Evolutionary conservation across 106 monocot species (phyloP), one percentile per base, ranked within the genome.

Genomic region (Platanthera guangdongensis): DNA sequence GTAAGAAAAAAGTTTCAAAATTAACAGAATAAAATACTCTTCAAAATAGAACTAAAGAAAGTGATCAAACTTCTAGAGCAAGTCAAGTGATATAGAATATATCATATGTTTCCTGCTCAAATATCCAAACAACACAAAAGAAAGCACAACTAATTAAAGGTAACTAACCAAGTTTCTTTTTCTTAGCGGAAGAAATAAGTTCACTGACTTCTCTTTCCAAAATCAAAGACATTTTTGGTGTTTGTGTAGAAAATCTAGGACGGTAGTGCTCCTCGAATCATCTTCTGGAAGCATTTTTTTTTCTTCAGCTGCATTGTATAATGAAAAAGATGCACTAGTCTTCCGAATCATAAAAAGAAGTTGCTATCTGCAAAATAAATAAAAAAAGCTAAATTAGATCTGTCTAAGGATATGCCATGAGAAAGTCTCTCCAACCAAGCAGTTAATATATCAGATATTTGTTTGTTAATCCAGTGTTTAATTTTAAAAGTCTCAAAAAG

Each of bases 131-230:
- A 70, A 48, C 47, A 48, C 32, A 65, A 28, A 5, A 65, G 32
- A 4, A 65, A 65, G 30, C 30, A 13, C 65, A 30, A 2, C 0
- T 30, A 11, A 65, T 30, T 30, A 30, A 11, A n/a, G n/a, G n/a
- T 47, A 48, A 8, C 72, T 72, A 51, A 78, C 78, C 78, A 45
- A 18, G 68, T 48, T 78, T 78, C 19, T 78, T 70, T 72, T 78
- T 72, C 47, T 72, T 78, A 19, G 52, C 50, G 2, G 78, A 78
- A 54, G 72, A 55, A 54, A 78, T 78, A 32, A 78, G 57, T 9
- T 78, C 78, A 7, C 70, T 72, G 50, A 78, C 78, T 78, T 78
- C 57, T 64, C 69, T 78, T 78, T 78, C 53, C 19, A 57, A 70
- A 72, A 52, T 46, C 52, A 72, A 12, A 57, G 71, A 57, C 55